A percentile compares a stretch with the other conserved stretches of the same genome.
These are phyloP conservation scores for Pseudomicrostroma phylloplanum DNA, from an alignment of 1,284 basidiomycete genomes.

Conservation along the genomic window DNA sequence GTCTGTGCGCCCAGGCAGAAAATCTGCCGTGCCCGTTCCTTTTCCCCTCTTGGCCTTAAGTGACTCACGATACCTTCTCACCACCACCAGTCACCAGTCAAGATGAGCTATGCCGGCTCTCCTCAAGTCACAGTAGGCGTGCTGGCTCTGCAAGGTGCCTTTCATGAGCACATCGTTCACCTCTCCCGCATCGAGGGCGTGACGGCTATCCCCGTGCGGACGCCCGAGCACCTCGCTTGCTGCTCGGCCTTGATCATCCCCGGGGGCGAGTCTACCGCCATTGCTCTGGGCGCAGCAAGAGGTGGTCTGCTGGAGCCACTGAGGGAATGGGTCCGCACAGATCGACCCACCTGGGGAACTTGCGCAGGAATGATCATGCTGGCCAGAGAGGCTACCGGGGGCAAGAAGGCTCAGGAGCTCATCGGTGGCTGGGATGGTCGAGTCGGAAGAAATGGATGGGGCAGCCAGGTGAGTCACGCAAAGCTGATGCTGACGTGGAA, in stretches of 20 bases:
- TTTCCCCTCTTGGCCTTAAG: too few species aligned
- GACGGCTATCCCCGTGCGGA: slow-evolving; percentile 63
- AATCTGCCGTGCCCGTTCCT: too few species aligned
- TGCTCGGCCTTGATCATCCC: slow-evolving; percentile 88
- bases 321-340: slow-evolving; percentile 60
- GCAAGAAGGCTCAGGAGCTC: slow-evolving; percentile 80
- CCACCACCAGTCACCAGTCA: too few species aligned
- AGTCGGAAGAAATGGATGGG: slow-evolving; percentile 73
- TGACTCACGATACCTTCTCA: too few species aligned
- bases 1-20: too few species aligned
- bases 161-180: slow-evolving; percentile 74
- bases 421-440: slow-evolving; percentile 74
- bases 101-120: too few species aligned
- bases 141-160: slow-evolving; percentile 85
- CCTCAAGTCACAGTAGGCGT: slow-evolving; percentile 41
- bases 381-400: slow-evolving; percentile 56
- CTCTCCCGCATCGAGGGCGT: slow-evolving; percentile 55
- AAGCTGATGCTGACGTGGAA: neutral
- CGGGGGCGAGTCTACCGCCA: slow-evolving; percentile 85
- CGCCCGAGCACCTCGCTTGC: slow-evolving; percentile 63
- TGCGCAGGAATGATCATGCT: slow-evolving; percentile 94
- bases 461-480: slow-evolving; percentile 50
- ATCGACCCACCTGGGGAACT: slow-evolving; percentile 80
- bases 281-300: slow-evolving; percentile 73
- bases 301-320: slow-evolving; percentile 75